Conservation (phyloP, 257 asterid genomes). For the Fraxinus excelsior region DNA sequence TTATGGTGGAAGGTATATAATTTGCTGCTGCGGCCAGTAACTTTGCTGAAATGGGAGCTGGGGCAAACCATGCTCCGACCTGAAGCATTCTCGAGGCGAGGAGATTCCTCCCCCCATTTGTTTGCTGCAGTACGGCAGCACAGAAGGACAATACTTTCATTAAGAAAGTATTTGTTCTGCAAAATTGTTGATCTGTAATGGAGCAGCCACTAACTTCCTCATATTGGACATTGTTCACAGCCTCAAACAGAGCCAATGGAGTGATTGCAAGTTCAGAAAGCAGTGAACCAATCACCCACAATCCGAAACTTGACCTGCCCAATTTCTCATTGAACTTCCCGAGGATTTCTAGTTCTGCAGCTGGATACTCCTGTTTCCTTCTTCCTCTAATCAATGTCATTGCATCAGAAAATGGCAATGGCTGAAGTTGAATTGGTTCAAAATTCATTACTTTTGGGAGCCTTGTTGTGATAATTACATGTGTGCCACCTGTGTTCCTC, state of each 20-base stretch:
- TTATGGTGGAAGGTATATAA: slow-evolving; percentile 46
- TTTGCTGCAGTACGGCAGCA: slow-evolving; percentile 46
- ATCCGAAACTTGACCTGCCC: slow-evolving; percentile 57
- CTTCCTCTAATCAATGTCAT: slow-evolving; percentile 60
- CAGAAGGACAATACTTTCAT: slow-evolving; percentile 57
- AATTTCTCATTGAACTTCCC: slow-evolving; percentile 62
- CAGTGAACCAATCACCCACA: slow-evolving; percentile 55
- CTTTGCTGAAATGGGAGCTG: slow-evolving; percentile 61
- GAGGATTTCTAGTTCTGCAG: slow-evolving; percentile 56
- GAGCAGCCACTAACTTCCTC: slow-evolving; percentile 49
- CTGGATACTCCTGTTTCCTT: slow-evolving; percentile 58
- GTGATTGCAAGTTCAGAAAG: slow-evolving; percentile 62
- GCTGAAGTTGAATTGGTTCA: slow-evolving; percentile 70
- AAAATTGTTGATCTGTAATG: slow-evolving; percentile 54
- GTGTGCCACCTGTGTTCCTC: slow-evolving; percentile 80
- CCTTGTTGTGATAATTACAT: slow-evolving; percentile 76
- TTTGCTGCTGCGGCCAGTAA: slow-evolving; percentile 69
- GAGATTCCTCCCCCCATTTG: slow-evolving; percentile 40
- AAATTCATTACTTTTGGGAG: slow-evolving; percentile 60
- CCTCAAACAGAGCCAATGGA: slow-evolving; percentile 70
- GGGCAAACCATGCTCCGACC: slow-evolving; percentile 83
- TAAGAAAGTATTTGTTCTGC: slow-evolving; percentile 55
- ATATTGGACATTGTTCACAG: slow-evolving; percentile 46
- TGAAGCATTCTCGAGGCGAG: slow-evolving; percentile 57
- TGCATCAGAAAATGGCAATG: slow-evolving; percentile 61